Conservation (phyloP, 2,329 filamentous ascomycete genomes). For the Fusarium illudens region DNA sequence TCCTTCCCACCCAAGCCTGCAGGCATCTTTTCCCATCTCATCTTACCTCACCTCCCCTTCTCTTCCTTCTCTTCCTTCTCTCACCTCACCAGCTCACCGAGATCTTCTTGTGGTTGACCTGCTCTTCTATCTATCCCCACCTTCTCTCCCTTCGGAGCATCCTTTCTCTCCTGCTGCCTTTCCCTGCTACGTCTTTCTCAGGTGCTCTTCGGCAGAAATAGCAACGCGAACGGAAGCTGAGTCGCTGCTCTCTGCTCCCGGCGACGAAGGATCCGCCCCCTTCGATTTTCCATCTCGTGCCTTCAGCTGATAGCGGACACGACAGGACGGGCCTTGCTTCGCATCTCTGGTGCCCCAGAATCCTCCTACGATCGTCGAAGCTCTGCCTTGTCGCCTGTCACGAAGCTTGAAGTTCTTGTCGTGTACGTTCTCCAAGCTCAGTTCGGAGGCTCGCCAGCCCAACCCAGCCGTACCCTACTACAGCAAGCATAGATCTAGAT, state of each 20-base stretch:
- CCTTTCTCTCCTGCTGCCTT: background rate
- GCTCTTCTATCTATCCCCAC: background rate
- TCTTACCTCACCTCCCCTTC: background rate
- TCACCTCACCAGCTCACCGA: background rate
- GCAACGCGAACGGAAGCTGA: background rate
- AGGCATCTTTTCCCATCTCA: constrained; percentile 3
- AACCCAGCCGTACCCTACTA: background rate
- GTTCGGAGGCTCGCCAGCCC: background rate
- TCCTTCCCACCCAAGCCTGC: background rate
- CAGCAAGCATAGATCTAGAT: background rate
- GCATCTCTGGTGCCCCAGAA: background rate
- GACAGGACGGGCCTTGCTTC: background rate
- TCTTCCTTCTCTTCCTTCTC: background rate
- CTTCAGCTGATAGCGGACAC: background rate
- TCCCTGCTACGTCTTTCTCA: background rate
- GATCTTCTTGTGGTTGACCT: background rate
- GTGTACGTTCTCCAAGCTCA: background rate
- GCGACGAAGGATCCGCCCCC: too few species aligned
- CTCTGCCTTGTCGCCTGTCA: background rate
- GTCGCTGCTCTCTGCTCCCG: background rate
- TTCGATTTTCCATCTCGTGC: background rate
- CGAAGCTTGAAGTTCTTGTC: background rate
- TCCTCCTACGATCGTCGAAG: background rate
- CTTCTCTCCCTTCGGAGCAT: background rate
- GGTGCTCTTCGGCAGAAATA: background rate